Conservation (phyloP, 441 rosid species). For the Adansonia grandidieri region DNA sequence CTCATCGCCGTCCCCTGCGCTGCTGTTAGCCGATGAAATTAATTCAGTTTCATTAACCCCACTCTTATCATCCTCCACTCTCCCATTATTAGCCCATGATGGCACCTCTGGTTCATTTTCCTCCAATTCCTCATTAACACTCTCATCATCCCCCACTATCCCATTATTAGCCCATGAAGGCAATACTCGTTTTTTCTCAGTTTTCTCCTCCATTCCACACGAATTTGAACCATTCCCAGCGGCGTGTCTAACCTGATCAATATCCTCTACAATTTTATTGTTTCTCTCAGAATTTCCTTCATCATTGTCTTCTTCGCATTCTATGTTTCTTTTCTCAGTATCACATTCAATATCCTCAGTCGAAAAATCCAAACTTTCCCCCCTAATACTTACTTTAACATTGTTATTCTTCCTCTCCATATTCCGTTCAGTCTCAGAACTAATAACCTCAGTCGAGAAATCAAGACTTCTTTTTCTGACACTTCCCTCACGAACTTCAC, state of each 20-base stretch:
- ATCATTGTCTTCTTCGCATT: not conserved
- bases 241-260: slow-evolving; percentile 31
- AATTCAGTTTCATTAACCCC: too few relatives aligned
- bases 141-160: slow-evolving; percentile 7
- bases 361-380: slow-evolving; percentile 32
- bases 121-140: not conserved
- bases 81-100: too few relatives aligned
- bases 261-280: slow-evolving; percentile 30
- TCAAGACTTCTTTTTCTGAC: not conserved
- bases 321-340: slow-evolving; percentile 15
- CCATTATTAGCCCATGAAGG: not conserved
- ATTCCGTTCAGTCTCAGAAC: slow-evolving; percentile 12
- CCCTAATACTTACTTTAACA: slow-evolving; percentile 10
- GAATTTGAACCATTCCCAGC: slow-evolving; percentile 22
- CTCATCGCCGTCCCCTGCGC: not conserved
- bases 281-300: slow-evolving; percentile 15
- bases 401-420: not conserved
- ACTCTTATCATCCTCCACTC: too few relatives aligned
- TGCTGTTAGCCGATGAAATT: not conserved
- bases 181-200: slow-evolving; percentile 4
- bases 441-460: not conserved
- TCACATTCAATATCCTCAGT: slow-evolving; percentile 16
- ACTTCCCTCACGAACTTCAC: not conserved
- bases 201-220: slow-evolving; percentile 20
- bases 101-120: not conserved